Evolutionary conservation across 306 rosid species (phyloP), one percentile per base, ranked within the genome.

Genomic region (Pyrus betulifolia): DNA sequence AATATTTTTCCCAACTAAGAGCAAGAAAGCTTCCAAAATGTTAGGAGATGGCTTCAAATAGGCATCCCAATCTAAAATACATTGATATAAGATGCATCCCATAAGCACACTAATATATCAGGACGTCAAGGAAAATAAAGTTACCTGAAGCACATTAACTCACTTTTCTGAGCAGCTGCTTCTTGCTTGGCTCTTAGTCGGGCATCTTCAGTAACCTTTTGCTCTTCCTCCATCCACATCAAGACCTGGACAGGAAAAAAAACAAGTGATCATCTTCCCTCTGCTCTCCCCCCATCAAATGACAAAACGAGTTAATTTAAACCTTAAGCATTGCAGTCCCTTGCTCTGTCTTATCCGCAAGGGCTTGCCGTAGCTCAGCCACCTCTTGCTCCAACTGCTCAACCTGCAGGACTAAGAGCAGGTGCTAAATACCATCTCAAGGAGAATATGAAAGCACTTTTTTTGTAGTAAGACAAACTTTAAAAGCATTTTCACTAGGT

Each of bases 241-340:
- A 90, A 83, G 72, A 92, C 87, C 98, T 92, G 79, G 57, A 75
- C 54, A 86, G 74, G 31, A 72, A 1, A 4, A 27, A 58, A 58
- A 40, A 3, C 11, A 19, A 60, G 25, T 35, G 27, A 60, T 73
- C 55, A 73, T 60, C 59, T 42, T 60, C 58, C 58, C 58, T 42
- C 69, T 6, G 59, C 31, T 42, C 27, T 22, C 4, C 55, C 17
- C 40, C 19, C 19, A 23, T 0, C 21, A 25, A 5, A 42, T 1
- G 38, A 74, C 79, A 78, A 82, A 84, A 83, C 72, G 68, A 60
- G 22, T 78, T 73, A 80, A 79, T 40, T 59, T 83, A 76, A 85
- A 92, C 99, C 99, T 92, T 85, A 80, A 95, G 85, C 93, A 95
- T 86, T 76, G 96, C 90, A 81, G 85, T 74, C 88, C 91, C 99